Percentiles rank a stretch among this genome's conserved stretches.
phyloP scores from a whole-genome alignment of 805 yeast species.

The Wickerhamiella brachini region DNA sequence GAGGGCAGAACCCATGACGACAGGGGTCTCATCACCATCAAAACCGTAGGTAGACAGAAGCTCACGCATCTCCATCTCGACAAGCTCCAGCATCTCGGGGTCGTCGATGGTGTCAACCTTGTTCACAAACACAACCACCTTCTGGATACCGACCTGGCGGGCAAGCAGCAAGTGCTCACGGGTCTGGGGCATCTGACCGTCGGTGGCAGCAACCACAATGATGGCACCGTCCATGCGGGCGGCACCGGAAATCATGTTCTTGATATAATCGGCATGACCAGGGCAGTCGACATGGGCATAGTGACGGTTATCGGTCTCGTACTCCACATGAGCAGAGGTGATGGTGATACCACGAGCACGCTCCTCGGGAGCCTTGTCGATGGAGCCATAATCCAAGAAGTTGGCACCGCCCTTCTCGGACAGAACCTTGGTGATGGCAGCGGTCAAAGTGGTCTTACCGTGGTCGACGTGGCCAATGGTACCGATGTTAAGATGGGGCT shows the following conservation, averaged over 20 bases:
- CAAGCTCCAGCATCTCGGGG: constrained; percentile 97
- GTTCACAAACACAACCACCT: constrained; percentile 94
- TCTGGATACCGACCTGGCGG: constrained; percentile 98
- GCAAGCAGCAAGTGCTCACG: constrained; percentile 97
- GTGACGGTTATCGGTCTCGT: constrained; percentile 88
- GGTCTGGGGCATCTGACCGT: constrained; percentile 99
- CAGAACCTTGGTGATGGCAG: constrained; percentile 93
- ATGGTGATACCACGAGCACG: constrained; percentile 99
- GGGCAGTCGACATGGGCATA: constrained; percentile 98
- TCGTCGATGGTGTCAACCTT: constrained; percentile 96
- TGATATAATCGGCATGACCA: constrained; percentile 97
- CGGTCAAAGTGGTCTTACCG: constrained; percentile 96
- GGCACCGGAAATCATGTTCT: constrained; percentile 99
- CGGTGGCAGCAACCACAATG: constrained; percentile 97
- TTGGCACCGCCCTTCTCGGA: constrained; percentile 81
- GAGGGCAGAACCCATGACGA: constrained; percentile 95
- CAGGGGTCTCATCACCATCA: constrained; percentile 97
- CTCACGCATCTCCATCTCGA: constrained; percentile 99
- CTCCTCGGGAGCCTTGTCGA: constrained; percentile 98
- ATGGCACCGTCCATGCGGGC: constrained; percentile 99
- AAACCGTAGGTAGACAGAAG: constrained; percentile 80
- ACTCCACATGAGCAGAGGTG: constrained; percentile 95
- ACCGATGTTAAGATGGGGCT: constrained; percentile 95
- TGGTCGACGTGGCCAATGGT: constrained; percentile 99
- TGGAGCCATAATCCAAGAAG: constrained; percentile 84